These are phyloP conservation scores for Arthrobotrys conoides DNA, from an alignment of 2,329 filamentous ascomycete genomes.

Conservation along the genomic window DNA sequence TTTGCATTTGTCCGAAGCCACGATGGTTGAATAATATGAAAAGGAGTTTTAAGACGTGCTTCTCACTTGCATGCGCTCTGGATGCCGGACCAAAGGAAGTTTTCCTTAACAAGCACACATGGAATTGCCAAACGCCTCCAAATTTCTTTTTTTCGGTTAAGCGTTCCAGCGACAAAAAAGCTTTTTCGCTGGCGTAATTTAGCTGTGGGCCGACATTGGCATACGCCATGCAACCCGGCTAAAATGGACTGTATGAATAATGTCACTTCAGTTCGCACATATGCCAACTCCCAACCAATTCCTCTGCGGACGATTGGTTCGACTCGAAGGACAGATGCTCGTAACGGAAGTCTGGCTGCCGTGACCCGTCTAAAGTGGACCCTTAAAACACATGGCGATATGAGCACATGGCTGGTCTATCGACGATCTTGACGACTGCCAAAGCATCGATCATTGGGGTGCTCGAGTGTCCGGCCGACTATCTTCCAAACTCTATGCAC, in stretches of 20 bases:
- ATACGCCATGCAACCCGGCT: conserved; percentile 60
- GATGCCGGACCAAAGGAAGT: conserved; percentile 55
- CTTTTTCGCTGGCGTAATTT: conserved; percentile 60
- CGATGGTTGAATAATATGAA: conserved; percentile 57
- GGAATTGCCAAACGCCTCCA: conserved; percentile 25
- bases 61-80: conserved; percentile 43
- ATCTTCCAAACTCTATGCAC: conserved; percentile 20
- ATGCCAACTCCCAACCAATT: conserved; percentile 3
- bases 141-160: conserved; percentile 60
- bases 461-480: background rate
- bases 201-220: conserved; percentile 53
- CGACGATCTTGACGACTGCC: conserved; percentile 50
- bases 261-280: conserved; percentile 15
- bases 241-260: conserved; percentile 36
- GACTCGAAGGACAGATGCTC: background rate
- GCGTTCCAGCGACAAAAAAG: conserved; percentile 52
- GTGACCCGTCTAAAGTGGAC: conserved; percentile 31
- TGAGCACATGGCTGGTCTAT: conserved; percentile 48
- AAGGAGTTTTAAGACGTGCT: conserved; percentile 40
- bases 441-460: conserved; percentile 41
- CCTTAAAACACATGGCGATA: conserved; percentile 29
- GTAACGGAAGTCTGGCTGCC: conserved; percentile 27
- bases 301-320: conserved; percentile 8
- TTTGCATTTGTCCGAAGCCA: conserved; percentile 60
- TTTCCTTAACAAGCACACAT: conserved; percentile 29